phyloP scores from a whole-genome alignment of 2,329 filamentous ascomycete species.

The Exophiala calicioides region DNA sequence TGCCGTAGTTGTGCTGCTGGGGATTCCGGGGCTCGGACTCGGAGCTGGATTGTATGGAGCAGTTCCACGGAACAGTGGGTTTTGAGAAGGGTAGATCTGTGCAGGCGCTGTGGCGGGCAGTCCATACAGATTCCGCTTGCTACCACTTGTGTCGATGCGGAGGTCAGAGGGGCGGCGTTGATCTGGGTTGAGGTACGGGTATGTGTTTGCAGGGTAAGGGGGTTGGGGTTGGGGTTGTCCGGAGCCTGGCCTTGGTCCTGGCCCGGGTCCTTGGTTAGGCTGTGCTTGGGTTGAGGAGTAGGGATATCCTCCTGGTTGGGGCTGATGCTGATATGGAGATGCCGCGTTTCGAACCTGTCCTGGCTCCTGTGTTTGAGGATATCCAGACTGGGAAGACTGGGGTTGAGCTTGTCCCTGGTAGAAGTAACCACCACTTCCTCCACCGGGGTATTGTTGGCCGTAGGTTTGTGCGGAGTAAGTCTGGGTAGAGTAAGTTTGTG shows the following conservation, averaged over 20 bases:
- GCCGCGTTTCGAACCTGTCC: slow-evolving; percentile 8
- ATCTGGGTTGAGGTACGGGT: slow-evolving; percentile 4
- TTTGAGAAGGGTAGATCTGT: slow-evolving; percentile 11
- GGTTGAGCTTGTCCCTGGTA: slow-evolving; percentile 1
- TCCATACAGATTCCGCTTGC: slow-evolving; percentile 1
- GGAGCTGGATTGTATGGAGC: background rate
- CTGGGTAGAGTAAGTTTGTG: slow-evolving; percentile 13
- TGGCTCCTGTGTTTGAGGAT: background rate
- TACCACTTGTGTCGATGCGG: slow-evolving; percentile 22
- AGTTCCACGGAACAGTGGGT: slow-evolving; percentile 1
- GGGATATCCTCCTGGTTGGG: slow-evolving; percentile 2
- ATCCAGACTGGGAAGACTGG: slow-evolving; percentile 4
- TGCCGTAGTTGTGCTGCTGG: background rate
- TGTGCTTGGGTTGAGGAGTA: too few relatives aligned
- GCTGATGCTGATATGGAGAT: slow-evolving; percentile 14
- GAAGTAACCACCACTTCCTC: slow-evolving; percentile 9
- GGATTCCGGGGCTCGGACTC: slow-evolving; percentile 3
- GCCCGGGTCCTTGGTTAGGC: too few relatives aligned
- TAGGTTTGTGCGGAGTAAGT: too few relatives aligned
- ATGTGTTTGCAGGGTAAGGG: slow-evolving; percentile 6
- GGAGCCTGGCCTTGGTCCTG: too few relatives aligned
- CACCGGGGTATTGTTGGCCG: slow-evolving; percentile 5
- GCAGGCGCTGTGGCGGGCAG: slow-evolving; percentile 19
- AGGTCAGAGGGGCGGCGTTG: slow-evolving; percentile 22
- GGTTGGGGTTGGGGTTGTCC: slow-evolving; percentile 4